Evolutionary conservation across 129 eudicot species (phyloP), one percentile per base, ranked within the genome.

Genomic region (Escallonia herrerae): DNA sequence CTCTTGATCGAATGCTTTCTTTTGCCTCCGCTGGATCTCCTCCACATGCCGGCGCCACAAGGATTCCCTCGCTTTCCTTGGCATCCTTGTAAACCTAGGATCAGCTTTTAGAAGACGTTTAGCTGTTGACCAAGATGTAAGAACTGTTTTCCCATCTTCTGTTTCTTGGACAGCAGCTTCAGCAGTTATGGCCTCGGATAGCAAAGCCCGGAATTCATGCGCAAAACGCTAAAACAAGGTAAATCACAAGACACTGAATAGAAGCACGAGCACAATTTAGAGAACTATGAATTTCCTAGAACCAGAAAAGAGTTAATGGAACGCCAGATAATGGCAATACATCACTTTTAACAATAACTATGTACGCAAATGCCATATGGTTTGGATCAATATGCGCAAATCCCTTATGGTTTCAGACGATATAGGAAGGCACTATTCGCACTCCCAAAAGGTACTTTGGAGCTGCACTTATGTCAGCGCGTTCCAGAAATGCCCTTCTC

Each of bases 81-180:
- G 88, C 93, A 86, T 74, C 76, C 86, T 94, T 57, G 75, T 67
- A 71, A 86, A 94, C 59, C 99, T 71, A 15, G 75, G 68, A 67
- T 94, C 99, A 7, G 70, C 72, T 70, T 84, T 89, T 11, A 94
- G 75, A 57, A 86, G 71, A 15, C 53, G 76, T 79, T 90, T 86
- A 40, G 99, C 99, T 48, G 97, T 94, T 69, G 99, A 89, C 97
- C 97, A 94, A 10, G 99, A 94, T 13, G 74, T 80, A 40, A 89
- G 46, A 39, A 82, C 82, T 13, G 99, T 86, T 74, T 89, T 89
- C 47, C 95, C 97, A 58, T 78, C 90, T 66, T 86, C 89, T 40
- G 79, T 81, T 72, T 89, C 93, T 80, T 74, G 80, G 22, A 72
- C 39, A 66, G 85, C 89, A 43, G 95, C 87, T 49, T 86, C 95